phyloP scores from a whole-genome alignment of 2,329 filamentous ascomycete genomes.

The Oidium heveae region DNA sequence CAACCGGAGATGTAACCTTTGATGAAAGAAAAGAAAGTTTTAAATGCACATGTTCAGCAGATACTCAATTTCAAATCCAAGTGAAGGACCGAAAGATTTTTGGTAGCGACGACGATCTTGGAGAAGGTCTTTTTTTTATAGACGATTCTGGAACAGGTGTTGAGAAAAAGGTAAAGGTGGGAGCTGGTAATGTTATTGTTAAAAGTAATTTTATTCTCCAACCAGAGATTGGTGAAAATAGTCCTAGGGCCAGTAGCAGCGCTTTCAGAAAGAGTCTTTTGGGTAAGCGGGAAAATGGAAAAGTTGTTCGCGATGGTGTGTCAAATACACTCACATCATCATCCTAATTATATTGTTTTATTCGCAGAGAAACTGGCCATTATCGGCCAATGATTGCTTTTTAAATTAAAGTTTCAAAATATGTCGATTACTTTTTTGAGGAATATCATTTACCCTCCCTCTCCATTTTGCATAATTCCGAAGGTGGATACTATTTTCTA shows the following conservation, averaged over 20 bases:
- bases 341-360: too few species aligned
- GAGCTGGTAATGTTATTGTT: slow-evolving; percentile 44
- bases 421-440: too few species aligned
- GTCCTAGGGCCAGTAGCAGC: slow-evolving; percentile 18
- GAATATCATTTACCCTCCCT: too few species aligned
- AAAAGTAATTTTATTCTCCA: slow-evolving; percentile 43
- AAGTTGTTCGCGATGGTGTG: slow-evolving; percentile 20
- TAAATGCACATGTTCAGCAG: slow-evolving; percentile 52
- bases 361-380: too few species aligned
- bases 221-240: slow-evolving; percentile 17
- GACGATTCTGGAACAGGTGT: slow-evolving; percentile 44
- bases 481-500: too few species aligned
- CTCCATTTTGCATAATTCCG: too few species aligned
- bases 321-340: slow-evolving; percentile 2
- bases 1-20: slow-evolving; percentile 38
- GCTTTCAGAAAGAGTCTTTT: slow-evolving; percentile 27
- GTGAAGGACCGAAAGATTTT: slow-evolving; percentile 73
- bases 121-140: slow-evolving; percentile 76
- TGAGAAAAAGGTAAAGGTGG: slow-evolving; percentile 52
- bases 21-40: slow-evolving; percentile 44
- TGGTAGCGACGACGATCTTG: slow-evolving; percentile 58
- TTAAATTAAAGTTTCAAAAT: too few species aligned
- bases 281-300: slow-evolving; percentile 20
- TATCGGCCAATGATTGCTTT: too few species aligned
- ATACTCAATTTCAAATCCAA: slow-evolving; percentile 64